Percentiles rank a stretch among this genome's conserved stretches.
Evolutionary conservation across 176 grass and related monocot genomes (phyloP).

Genomic region (Avena eriantha): DNA sequence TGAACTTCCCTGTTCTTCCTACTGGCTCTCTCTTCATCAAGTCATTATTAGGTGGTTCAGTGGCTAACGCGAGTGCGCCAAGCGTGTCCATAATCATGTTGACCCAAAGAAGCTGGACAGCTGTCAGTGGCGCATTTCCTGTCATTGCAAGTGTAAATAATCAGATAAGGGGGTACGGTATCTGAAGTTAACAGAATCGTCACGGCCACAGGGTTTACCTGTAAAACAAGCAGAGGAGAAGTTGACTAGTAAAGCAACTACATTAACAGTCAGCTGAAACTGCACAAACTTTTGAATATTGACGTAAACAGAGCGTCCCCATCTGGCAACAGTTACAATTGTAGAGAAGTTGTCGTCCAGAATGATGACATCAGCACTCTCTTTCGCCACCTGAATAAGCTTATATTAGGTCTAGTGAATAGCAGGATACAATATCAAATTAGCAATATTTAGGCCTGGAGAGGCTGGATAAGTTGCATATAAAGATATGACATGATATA

Average conservation of each 20-base stretch:
- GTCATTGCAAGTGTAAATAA: constrained; percentile 38
- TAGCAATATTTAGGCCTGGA: constrained; percentile 5
- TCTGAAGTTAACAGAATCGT: constrained; percentile 11
- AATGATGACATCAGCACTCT: constrained; percentile 99
- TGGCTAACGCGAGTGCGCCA: constrained; percentile 90
- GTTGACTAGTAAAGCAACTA: constrained; percentile 88
- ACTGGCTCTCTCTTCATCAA: constrained; percentile 96
- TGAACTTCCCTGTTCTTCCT: constrained; percentile 91
- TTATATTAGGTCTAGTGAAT: constrained; percentile 42
- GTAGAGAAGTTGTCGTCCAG: constrained; percentile 99
- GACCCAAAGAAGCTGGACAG: constrained; percentile 97
- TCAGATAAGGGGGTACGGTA: constrained; percentile 30
- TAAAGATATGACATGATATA: background rate
- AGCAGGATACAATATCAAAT: constrained; percentile 15
- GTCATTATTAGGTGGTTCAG: constrained; percentile 80
- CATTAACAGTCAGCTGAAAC: constrained; percentile 96
- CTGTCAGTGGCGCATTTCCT: constrained; percentile 90
- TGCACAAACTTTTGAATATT: constrained; percentile 99
- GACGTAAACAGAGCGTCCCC: constrained; percentile 96
- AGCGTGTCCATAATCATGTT: constrained; percentile 99
- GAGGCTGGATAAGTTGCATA: constrained; percentile 29
- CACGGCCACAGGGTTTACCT: constrained; percentile 47
- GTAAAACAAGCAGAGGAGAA: constrained; percentile 95
- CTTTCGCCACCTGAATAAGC: constrained; percentile 89
- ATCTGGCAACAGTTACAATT: constrained; percentile 93